A percentile compares a stretch with the other conserved stretches of the same genome.
Conservation (phyloP, 768 basidiomycete genomes). For the Aureoboletus auriporus region DNA sequence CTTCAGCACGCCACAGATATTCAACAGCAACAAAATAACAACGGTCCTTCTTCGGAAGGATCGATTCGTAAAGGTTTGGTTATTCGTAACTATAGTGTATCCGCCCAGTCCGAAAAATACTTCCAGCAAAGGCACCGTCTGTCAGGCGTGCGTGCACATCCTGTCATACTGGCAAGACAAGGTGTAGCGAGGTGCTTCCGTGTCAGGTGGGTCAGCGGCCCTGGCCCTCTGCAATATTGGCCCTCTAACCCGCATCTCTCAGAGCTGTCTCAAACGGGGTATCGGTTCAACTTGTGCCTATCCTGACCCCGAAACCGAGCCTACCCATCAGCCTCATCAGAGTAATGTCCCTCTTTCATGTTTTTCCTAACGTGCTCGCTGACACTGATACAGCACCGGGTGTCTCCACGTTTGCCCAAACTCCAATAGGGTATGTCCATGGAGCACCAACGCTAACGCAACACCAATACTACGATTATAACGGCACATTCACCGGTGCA, state of each 20-base stretch:
- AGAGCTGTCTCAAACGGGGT: slow-evolving; percentile 83
- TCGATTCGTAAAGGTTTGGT: slow-evolving; percentile 58
- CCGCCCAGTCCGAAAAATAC: slow-evolving; percentile 10
- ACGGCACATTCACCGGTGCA: slow-evolving; percentile 59
- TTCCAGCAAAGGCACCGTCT: slow-evolving; percentile 72
- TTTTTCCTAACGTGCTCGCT: neutral
- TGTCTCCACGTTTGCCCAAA: slow-evolving; percentile 35
- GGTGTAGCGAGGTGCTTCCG: slow-evolving; percentile 77
- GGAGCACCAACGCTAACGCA: slow-evolving; percentile 48
- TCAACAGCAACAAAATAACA: slow-evolving; percentile 33
- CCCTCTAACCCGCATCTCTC: slow-evolving; percentile 7
- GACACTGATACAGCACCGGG: slow-evolving; percentile 25
- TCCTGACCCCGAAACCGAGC: slow-evolving; percentile 69
- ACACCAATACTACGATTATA: slow-evolving; percentile 76
- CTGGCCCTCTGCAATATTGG: slow-evolving; percentile 4
- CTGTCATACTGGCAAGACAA: slow-evolving; percentile 79
- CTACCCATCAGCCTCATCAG: slow-evolving; percentile 33
- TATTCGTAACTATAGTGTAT: slow-evolving; percentile 9
- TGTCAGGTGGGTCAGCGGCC: slow-evolving; percentile 55
- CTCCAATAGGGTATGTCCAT: slow-evolving; percentile 37
- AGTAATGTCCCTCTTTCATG: slow-evolving; percentile 12
- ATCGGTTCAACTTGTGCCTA: slow-evolving; percentile 68
- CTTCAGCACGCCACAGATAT: slow-evolving; percentile 35
- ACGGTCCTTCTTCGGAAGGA: slow-evolving; percentile 29
- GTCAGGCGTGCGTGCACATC: slow-evolving; percentile 78